Conservation (phyloP, 805 yeast species). For the Jamesozyma piceae region DNA sequence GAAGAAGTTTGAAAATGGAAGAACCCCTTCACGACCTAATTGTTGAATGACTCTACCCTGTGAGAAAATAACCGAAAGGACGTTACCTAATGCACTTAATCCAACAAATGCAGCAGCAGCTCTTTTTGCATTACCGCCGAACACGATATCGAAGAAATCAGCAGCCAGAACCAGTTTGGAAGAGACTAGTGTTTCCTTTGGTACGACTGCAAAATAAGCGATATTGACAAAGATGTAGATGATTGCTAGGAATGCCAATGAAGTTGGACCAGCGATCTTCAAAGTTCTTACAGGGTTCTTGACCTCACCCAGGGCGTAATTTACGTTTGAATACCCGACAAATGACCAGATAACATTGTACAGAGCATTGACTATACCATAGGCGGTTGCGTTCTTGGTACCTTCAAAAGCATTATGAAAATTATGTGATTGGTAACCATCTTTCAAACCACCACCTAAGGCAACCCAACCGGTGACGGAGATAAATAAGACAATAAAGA, state of each 20-base stretch:
- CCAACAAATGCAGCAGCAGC: conserved; percentile 78
- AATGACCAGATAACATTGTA: conserved; percentile 81
- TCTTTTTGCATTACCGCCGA: conserved; percentile 57
- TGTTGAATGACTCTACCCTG: conserved; percentile 77
- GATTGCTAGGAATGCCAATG: conserved; percentile 50
- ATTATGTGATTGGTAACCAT: conserved; percentile 47
- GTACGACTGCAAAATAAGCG: conserved; percentile 76
- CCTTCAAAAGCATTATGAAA: conserved; percentile 53
- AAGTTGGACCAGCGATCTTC: conserved; percentile 65
- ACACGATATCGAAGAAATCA: conserved; percentile 61
- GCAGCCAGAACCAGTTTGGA: conserved; percentile 73
- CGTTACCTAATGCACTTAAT: conserved; percentile 72
- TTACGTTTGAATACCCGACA: conserved; percentile 74
- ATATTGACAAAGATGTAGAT: conserved; percentile 69
- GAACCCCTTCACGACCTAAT: conserved; percentile 70
- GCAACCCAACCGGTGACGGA: conserved; percentile 79
- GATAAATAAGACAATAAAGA: conserved; percentile 60
- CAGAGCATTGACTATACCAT: conserved; percentile 63
- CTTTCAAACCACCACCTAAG: conserved; percentile 57
- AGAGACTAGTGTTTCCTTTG: conserved; percentile 46
- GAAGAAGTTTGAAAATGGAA: conserved; percentile 65
- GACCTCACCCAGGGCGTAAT: conserved; percentile 73
- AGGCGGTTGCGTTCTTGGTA: conserved; percentile 44
- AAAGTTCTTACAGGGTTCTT: conserved; percentile 64
- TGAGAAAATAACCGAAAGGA: conserved; percentile 67